Percentiles rank a stretch among this genome's conserved stretches.
Conservation (phyloP, 2,329 filamentous ascomycete genomes). For the Colletotrichum sp. region DNA sequence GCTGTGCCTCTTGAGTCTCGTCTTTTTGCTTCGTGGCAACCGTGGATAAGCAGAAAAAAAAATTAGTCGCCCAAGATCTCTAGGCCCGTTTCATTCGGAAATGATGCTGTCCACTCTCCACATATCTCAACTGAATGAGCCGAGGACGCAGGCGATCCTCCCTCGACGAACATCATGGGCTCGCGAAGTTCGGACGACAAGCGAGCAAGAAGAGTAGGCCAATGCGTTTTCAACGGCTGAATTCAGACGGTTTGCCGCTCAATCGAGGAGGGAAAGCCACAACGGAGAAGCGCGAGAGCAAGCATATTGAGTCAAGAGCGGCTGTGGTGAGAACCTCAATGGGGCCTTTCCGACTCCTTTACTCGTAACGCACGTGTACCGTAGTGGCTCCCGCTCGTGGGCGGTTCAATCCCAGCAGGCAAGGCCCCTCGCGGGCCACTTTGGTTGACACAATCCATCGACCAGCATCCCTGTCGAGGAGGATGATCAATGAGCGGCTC, state of each 20-base stretch:
- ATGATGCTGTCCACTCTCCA: slow-evolving; percentile 12
- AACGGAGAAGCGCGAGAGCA: background rate
- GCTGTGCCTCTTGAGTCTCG: background rate
- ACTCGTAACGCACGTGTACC: slow-evolving; percentile 15
- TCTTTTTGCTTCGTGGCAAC: background rate
- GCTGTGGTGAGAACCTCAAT: background rate
- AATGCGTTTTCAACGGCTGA: background rate
- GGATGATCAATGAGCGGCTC: background rate
- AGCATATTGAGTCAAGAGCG: slow-evolving; percentile 8
- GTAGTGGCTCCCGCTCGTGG: background rate
- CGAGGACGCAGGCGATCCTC: background rate
- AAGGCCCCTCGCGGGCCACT: background rate
- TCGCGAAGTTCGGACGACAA: background rate
- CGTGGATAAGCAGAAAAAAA: background rate
- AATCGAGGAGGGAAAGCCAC: background rate
- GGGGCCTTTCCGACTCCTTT: background rate
- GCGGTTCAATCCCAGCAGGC: background rate
- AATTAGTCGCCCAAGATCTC: background rate
- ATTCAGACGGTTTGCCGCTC: background rate
- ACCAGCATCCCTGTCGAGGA: background rate
- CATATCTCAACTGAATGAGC: background rate
- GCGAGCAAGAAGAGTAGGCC: background rate
- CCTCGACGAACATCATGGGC: background rate
- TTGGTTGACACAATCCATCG: slow-evolving; percentile 16
- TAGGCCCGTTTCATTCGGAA: slow-evolving; percentile 17